Evolutionary conservation across 352 stramenopile genomes (phyloP).

Genomic region (Globisporangium nodosum): DNA sequence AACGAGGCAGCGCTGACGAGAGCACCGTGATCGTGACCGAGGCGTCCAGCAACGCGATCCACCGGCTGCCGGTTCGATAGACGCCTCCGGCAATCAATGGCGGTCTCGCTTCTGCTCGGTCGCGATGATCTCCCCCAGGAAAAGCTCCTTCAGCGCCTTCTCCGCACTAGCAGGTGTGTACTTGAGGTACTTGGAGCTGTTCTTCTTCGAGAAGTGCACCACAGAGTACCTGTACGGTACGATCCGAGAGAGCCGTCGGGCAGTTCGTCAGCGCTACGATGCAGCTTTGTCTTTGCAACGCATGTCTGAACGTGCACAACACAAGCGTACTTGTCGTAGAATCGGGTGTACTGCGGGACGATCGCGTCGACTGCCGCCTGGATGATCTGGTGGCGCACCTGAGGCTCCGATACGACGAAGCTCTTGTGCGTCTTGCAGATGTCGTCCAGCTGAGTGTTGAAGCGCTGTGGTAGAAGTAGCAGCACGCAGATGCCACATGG

Average conservation of each 20-base stretch:
- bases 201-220: slow-evolving; percentile 91
- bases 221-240: slow-evolving; percentile 64
- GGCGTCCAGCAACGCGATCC: slow-evolving; percentile 65
- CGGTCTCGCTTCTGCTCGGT: slow-evolving; percentile 10
- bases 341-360: slow-evolving; percentile 84
- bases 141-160: slow-evolving; percentile 80
- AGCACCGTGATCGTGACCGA: slow-evolving; percentile 67
- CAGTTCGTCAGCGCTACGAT: too few relatives aligned
- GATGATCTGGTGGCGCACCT: slow-evolving; percentile 81
- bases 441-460: slow-evolving; percentile 69
- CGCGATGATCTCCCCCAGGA: slow-evolving; percentile 37
- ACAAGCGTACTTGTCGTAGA: slow-evolving; percentile 84
- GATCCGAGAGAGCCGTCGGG: not conserved
- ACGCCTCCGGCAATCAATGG: not conserved
- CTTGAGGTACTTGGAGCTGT: slow-evolving; percentile 86
- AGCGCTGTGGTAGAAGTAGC: slow-evolving; percentile 35
- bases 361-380: slow-evolving; percentile 81
- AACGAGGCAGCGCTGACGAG: slow-evolving; percentile 34
- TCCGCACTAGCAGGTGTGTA: slow-evolving; percentile 83
- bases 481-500: too few relatives aligned
- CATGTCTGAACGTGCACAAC: not conserved
- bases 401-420: slow-evolving; percentile 84
- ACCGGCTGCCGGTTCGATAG: slow-evolving; percentile 37
- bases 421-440: slow-evolving; percentile 58
- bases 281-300: not conserved